These are phyloP conservation scores for Stipa capillata DNA, from an alignment of 176 grass and related monocot genomes.

Conservation along the genomic window DNA sequence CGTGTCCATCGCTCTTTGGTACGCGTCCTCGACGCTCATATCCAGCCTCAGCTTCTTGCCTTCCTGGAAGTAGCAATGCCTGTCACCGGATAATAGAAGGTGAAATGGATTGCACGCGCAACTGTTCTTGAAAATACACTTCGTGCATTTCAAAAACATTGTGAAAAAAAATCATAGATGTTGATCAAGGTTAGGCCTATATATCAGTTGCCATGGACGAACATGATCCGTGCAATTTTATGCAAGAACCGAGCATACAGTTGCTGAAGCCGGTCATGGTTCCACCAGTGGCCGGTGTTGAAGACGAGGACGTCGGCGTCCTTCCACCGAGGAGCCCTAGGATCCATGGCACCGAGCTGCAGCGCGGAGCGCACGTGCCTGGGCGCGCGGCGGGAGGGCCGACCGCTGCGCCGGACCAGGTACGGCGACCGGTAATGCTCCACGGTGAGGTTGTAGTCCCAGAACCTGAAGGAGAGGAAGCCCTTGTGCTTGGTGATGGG, in stretches of 20 bases:
- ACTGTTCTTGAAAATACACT: no score
- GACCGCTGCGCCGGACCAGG: constrained; percentile 26
- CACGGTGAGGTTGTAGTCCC: constrained; percentile 46
- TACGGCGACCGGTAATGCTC: constrained; percentile 65
- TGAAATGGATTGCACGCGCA: no score
- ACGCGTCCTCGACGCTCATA: constrained; percentile 44
- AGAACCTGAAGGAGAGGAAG: constrained; percentile 49
- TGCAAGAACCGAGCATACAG: no score
- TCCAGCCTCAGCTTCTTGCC: constrained; percentile 46
- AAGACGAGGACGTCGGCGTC: constrained; percentile 55
- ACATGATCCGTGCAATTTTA: no score
- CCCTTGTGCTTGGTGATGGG: constrained; percentile 64
- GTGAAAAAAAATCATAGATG: no score
- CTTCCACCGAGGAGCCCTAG: constrained; percentile 27
- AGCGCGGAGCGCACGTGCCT: not conserved
- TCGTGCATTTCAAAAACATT: no score
- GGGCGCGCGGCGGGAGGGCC: constrained; percentile 28
- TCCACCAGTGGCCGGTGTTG: constrained; percentile 74
- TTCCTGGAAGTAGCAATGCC: constrained; percentile 47
- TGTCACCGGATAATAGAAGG: no score
- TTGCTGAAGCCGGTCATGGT: constrained; percentile 23
- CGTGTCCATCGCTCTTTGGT: constrained; percentile 26
- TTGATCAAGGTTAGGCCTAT: not conserved
- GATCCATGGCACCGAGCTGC: constrained; percentile 28
- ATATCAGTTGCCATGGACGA: no score